Evolutionary conservation across 1,284 basidiomycete genomes (phyloP), one percentile per base, ranked within the genome.

Genomic region (Trametes versicolor): DNA sequence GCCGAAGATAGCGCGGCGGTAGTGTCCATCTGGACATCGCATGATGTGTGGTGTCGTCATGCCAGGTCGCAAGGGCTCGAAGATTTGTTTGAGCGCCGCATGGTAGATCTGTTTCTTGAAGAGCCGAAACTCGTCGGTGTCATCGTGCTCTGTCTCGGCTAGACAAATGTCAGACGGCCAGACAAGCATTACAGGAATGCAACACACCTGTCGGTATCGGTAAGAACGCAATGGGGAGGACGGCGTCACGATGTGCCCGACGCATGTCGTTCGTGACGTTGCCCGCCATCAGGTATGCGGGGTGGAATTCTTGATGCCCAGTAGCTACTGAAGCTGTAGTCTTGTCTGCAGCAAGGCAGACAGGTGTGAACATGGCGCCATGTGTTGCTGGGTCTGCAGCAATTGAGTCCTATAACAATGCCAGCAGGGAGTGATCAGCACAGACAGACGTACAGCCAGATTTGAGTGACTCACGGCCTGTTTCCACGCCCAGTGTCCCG

Each of bases 321-420:
- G 72, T 74, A 0, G 61, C 68, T 8, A 72, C 64, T 0, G 72
- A 71, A 0, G 71, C 68, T 0, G 68, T 72, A 0, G 72, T 74
- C 65, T 73, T 73, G 64, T 73, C 72, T 10, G 58, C 59, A 1
- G 72, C 72, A 0, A 64, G 48, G 32, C 70, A 50, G 15, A 71
- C 39, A 1, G 72, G 66, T 1, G 49, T 41, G 8, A 74, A 57
- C 60, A 69, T 68, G 0, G 67, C 2, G 1, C 71, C 67, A 37
- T 70, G 64, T 0, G 52, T 64, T 0, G 37, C 13, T 0, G 65
- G 52, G 50, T 71, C 62, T 0, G 45, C 4, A 0, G 65, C 52
- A 19, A 71, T 70, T 3, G 23, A 23, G 47, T 68, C 57, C 68
- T 65, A 32, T 12, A 45, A n/a, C 19, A 21, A 13, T 48, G 41